phyloP scores from a whole-genome alignment of 192 early-diverging fungal genomes.

The Dissophora ornata region DNA sequence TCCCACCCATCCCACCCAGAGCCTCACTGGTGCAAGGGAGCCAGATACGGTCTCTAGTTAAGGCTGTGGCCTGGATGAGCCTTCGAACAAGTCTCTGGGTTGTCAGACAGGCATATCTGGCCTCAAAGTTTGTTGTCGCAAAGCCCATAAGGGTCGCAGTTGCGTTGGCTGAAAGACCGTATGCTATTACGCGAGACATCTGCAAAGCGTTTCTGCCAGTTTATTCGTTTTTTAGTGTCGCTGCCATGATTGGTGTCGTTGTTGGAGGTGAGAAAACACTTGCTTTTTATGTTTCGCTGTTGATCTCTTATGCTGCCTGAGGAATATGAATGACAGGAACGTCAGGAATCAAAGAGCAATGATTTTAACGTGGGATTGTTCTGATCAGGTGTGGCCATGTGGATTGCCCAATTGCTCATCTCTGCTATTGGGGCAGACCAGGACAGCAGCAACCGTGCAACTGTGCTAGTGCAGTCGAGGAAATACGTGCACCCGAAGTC shows the following conservation, averaged over 20 bases:
- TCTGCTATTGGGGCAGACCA: constrained; percentile 28
- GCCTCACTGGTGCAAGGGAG: background rate
- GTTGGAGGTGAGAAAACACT: constrained; percentile 41
- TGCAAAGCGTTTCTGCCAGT: constrained; percentile 43
- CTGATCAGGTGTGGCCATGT: constrained; percentile 24
- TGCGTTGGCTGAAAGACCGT: constrained; percentile 17
- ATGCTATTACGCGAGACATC: constrained; percentile 23
- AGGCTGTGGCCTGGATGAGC: background rate
- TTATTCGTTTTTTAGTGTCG: constrained; percentile 42
- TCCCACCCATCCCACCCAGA: background rate
- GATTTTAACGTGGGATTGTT: background rate
- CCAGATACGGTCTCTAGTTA: background rate
- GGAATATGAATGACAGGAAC: too few relatives aligned
- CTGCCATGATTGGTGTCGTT: constrained; percentile 38
- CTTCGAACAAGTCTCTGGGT: constrained; percentile 3
- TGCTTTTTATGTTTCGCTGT: too few relatives aligned
- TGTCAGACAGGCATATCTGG: background rate
- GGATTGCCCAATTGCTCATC: constrained; percentile 45
- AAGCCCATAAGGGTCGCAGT: constrained; percentile 3
- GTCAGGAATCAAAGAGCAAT: too few relatives aligned
- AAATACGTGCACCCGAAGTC: too few relatives aligned
- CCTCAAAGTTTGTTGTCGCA: background rate
- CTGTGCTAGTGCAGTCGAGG: background rate
- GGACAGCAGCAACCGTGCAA: background rate
- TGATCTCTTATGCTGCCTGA: too few relatives aligned